These are phyloP conservation scores for Diaporthe nobilis DNA, from an alignment of 2,329 filamentous ascomycete genomes.

Conservation along the genomic window DNA sequence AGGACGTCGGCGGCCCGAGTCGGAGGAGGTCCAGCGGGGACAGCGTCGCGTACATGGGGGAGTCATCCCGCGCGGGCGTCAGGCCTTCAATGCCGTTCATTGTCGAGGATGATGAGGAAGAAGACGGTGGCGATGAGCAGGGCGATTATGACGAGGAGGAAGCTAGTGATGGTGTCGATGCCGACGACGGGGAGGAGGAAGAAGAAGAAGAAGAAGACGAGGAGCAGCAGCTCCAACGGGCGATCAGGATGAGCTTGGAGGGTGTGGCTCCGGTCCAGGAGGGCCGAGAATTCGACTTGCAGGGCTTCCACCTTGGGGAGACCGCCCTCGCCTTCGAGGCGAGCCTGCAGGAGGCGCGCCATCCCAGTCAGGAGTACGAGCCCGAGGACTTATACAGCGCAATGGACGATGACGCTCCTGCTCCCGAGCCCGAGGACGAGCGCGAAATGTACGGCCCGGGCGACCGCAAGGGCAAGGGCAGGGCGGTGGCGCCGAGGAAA, in stretches of 20 bases:
- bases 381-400: not conserved
- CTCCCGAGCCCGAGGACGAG: not conserved
- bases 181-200: not conserved
- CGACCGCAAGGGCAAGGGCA: not conserved
- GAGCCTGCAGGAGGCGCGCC: not conserved
- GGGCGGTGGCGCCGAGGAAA: not conserved
- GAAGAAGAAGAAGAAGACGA: not conserved
- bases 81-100: not conserved
- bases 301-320: not conserved
- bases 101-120: conserved; percentile 27
- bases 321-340: not conserved
- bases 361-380: not conserved
- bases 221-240: not conserved
- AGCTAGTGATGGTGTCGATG: not conserved
- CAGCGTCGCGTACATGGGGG: conserved; percentile 2
- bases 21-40: conserved; percentile 5
- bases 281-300: not conserved
- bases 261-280: not conserved
- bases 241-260: not conserved
- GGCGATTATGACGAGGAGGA: not conserved
- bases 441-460: not conserved
- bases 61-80: not conserved
- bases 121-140: not conserved
- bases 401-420: not conserved
- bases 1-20: not conserved